Evolutionary conservation across 202 grass and related monocot species (phyloP).

Genomic region (Digitaria exilis): DNA sequence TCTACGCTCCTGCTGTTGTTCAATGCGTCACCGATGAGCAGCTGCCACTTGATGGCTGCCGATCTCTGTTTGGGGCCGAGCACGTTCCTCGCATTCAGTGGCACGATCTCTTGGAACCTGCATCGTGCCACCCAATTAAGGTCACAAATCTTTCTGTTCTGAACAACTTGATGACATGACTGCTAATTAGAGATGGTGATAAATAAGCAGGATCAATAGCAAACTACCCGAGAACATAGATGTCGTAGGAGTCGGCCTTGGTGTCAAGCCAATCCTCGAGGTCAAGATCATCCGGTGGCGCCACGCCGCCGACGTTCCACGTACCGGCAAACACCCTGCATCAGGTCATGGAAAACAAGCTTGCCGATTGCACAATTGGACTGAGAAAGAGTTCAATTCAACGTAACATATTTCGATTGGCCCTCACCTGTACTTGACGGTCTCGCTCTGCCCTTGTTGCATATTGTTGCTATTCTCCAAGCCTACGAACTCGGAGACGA

Average conservation of each 20-base stretch:
- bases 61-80: slow-evolving; percentile 66
- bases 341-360: background rate
- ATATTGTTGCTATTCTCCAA: slow-evolving; percentile 30
- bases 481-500: slow-evolving; percentile 30
- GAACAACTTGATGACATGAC: background rate
- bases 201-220: background rate
- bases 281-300: slow-evolving; percentile 59
- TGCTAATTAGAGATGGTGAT: background rate
- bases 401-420: background rate
- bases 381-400: background rate
- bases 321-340: slow-evolving; percentile 73
- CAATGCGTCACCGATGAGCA: slow-evolving; percentile 60
- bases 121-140: background rate
- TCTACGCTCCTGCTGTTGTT: slow-evolving; percentile 40
- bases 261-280: slow-evolving; percentile 83
- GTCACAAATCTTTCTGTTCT: background rate
- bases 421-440: slow-evolving; percentile 63
- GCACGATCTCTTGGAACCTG: slow-evolving; percentile 90
- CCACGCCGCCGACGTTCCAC: slow-evolving; percentile 82
- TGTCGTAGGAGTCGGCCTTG: slow-evolving; percentile 63
- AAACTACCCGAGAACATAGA: slow-evolving; percentile 84
- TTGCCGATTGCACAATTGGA: background rate
- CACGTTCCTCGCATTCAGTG: slow-evolving; percentile 69
- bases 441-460: slow-evolving; percentile 31
- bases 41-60: slow-evolving; percentile 67